phyloP scores from a whole-genome alignment of 2,329 filamentous ascomycete genomes.

The Nannizziopsis barbatae region DNA sequence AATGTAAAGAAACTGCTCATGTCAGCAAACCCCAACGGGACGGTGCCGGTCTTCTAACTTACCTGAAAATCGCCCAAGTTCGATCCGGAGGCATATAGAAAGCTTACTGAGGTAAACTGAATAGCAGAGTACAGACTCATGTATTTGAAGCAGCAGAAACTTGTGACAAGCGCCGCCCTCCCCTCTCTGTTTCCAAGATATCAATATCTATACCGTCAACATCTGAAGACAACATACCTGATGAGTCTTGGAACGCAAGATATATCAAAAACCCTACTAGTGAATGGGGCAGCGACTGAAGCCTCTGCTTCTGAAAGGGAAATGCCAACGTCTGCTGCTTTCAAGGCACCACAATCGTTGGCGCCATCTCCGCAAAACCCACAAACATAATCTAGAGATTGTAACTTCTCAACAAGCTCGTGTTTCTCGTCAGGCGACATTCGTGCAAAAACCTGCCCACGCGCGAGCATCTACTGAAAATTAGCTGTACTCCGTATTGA shows the following conservation, averaged over 20 bases:
- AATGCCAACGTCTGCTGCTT: conserved; percentile 94
- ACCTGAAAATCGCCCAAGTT: conserved; percentile 94
- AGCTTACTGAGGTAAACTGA: conserved; percentile 94
- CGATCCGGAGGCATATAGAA: conserved; percentile 83
- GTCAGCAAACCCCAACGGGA: conserved; percentile 9
- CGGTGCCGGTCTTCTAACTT: conserved; percentile 14
- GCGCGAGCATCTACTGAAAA: conserved; percentile 62
- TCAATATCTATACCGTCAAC: neutral
- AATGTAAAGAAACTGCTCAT: conserved; percentile 70
- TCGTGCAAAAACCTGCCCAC: conserved; percentile 85
- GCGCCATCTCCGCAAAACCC: conserved; percentile 97
- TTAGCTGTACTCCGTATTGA: conserved; percentile 12
- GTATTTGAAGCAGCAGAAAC: conserved; percentile 99
- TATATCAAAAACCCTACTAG: conserved; percentile 89
- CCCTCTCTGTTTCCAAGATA: conserved; percentile 54
- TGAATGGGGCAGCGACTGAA: conserved; percentile 95
- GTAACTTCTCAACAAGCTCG: conserved; percentile 91
- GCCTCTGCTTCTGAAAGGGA: conserved; percentile 95
- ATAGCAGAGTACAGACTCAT: conserved; percentile 99
- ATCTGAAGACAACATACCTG: conserved; percentile 40
- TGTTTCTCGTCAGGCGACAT: conserved; percentile 99
- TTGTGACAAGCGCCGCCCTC: conserved; percentile 88
- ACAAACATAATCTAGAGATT: conserved; percentile 87
- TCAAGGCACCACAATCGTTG: conserved; percentile 93
- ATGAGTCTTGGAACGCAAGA: conserved; percentile 91